phyloP scores from a whole-genome alignment of 2,329 filamentous ascomycete species.

The Colletotrichum liriopes region DNA sequence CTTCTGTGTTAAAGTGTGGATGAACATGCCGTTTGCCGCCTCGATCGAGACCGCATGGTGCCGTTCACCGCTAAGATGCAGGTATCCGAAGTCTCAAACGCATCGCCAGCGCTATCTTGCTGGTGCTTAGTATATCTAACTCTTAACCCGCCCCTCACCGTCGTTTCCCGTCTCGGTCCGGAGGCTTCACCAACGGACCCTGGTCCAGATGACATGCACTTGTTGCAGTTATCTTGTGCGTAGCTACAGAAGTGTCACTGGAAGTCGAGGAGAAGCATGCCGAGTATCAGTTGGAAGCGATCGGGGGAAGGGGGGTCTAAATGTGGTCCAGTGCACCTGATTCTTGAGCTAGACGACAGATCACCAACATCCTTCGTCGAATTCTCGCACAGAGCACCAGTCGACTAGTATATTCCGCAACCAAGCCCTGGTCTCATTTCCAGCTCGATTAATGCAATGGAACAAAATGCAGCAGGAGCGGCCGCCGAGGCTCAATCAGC shows the following conservation, averaged over 20 bases:
- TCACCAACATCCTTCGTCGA: no score
- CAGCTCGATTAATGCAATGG: neutral
- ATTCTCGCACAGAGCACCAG: no score
- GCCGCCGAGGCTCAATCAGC: neutral
- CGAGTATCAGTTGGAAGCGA: neutral
- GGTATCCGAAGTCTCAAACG: constrained; percentile 21
- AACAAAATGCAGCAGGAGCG: no score
- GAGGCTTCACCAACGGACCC: constrained; percentile 15
- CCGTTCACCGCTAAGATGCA: constrained; percentile 3
- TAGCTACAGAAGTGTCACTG: neutral
- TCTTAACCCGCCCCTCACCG: constrained; percentile 6
- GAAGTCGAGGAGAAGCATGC: neutral
- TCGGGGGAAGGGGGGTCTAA: neutral
- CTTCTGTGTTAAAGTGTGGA: constrained; percentile 19
- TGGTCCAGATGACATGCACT: constrained; percentile 18
- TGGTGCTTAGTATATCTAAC: neutral
- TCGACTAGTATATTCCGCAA: neutral
- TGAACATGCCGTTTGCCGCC: constrained; percentile 32
- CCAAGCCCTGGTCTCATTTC: neutral
- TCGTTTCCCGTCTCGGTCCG: constrained; percentile 32
- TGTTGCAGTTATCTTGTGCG: constrained; percentile 13
- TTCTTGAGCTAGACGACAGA: no score
- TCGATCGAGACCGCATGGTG: neutral
- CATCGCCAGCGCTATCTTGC: neutral
- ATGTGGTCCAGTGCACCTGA: no score